Base-by-base conservation (phyloP, 495 filamentous ascomycete genomes). In the Trichoderma erinaceum region DNA sequence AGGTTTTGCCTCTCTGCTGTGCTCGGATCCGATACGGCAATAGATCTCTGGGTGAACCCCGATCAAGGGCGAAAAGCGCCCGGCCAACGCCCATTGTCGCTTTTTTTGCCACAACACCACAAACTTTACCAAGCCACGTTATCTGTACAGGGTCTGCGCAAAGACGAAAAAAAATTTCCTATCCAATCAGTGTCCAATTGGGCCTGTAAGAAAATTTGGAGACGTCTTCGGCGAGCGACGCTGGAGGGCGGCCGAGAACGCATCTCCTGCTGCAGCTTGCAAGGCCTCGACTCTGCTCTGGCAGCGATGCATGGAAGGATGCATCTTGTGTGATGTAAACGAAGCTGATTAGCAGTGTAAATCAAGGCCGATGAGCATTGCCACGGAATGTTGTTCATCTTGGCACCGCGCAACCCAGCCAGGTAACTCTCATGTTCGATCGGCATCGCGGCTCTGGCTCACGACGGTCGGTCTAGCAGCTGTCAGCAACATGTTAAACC, bases 51-150 rank as follows among this genome's bases (percentile, higher is more conserved):
- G 2, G 56, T 61, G 10, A 61, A 61, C 16, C 56, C 48, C 56
- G 27, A 61, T 61, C 56, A 25, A 29, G 25, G 44, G 44, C 44
- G 44, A 48, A 48, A 48, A 48, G 44, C 12, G 56, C 56, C 56
- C 56, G 27, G 10, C 27, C 27, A 61, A 25, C 16, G 56, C n/a
- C 27, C 23, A 27, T 58, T 48, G 15, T n/a, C n/a, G 15, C 21
- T 58, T 12, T 32, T 32, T 61, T 61, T 13, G 56, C 56, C 56
- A 61, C 56, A 61, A 61, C 56, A 61, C 56, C 56, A 61, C 56
- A 52, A 38, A 21, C 48, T 21, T 5, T 52, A 21, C 48, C 27
- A 21, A 23, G 56, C 56, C 56, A 61, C 56, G 56, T 61, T 61
- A 21, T 61, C 23, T 61, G 27, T 52, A 52, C 48, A 52, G 16